These are phyloP conservation scores for Akanthomyces uredinophilus DNA, from an alignment of 2,329 filamentous ascomycete genomes.

Conservation along the genomic window DNA sequence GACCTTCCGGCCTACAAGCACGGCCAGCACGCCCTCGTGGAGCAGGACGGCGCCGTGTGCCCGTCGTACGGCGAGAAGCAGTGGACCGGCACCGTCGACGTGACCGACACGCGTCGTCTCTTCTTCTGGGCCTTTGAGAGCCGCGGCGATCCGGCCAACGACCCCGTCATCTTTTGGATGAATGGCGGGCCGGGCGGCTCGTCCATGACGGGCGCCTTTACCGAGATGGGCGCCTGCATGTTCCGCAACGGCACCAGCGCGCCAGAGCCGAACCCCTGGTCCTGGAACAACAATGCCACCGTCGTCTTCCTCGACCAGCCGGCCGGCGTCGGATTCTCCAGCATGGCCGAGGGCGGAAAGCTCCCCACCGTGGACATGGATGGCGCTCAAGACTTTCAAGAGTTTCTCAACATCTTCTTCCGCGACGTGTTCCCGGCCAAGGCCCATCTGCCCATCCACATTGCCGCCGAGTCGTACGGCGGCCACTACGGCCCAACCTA, in stretches of 20 bases:
- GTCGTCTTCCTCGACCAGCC: constrained; percentile 45
- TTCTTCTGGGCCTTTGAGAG: constrained; percentile 26
- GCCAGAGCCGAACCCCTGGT: constrained; percentile 16
- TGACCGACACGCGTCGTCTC: constrained; percentile 16
- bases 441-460: constrained; percentile 34
- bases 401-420: constrained; percentile 44
- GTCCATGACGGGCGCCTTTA: constrained; percentile 17
- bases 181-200: constrained; percentile 22
- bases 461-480: constrained; percentile 38
- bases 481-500: constrained; percentile 34
- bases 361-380: constrained; percentile 35
- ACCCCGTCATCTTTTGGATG: constrained; percentile 45
- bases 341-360: constrained; percentile 21
- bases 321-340: constrained; percentile 56
- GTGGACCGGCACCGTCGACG: constrained; percentile 21
- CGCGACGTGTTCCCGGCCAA: constrained; percentile 37
- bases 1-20: constrained; percentile 13
- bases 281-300: constrained; percentile 23
- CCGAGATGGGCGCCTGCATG: constrained; percentile 18
- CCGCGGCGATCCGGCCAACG: constrained; percentile 21
- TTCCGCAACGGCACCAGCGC: constrained; percentile 6
- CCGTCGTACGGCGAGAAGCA: constrained; percentile 18
- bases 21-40: constrained; percentile 14
- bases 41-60: constrained; percentile 16
- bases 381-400: constrained; percentile 42